These are phyloP conservation scores for Heliocybe sulcata DNA, from an alignment of 1,284 basidiomycete species.

Conservation along the genomic window DNA sequence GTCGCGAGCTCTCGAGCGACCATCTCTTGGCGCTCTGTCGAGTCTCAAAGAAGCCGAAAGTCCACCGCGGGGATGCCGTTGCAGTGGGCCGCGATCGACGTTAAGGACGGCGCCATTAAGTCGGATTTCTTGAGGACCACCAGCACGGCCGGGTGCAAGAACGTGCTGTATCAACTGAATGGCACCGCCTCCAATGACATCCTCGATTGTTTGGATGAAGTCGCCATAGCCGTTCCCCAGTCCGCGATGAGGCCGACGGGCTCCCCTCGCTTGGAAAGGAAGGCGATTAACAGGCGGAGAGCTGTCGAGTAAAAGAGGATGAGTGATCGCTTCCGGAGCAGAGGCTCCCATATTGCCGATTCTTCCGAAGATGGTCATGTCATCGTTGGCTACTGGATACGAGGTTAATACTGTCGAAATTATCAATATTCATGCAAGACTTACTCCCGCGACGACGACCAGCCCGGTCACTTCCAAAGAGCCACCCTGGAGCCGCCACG, in stretches of 20 bases:
- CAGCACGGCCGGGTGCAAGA: constrained; percentile 33
- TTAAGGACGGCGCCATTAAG: constrained; percentile 59
- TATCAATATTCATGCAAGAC: constrained; percentile 11
- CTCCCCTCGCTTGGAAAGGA: constrained; percentile 37
- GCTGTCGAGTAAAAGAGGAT: constrained; percentile 77
- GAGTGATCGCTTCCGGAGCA: constrained; percentile 62
- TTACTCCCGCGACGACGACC: constrained; percentile 47
- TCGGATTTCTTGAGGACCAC: constrained; percentile 58
- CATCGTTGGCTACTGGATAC: constrained; percentile 34
- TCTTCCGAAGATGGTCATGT: constrained; percentile 56
- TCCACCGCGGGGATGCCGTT: constrained; percentile 36
- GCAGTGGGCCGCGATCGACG: constrained; percentile 43
- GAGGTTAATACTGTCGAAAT: constrained; percentile 8
- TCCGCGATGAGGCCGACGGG: constrained; percentile 48
- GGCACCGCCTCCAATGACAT: constrained; percentile 76
- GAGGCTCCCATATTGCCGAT: constrained; percentile 39
- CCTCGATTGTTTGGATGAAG: constrained; percentile 75
- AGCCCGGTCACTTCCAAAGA: constrained; percentile 33
- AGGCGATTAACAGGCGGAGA: constrained; percentile 36
- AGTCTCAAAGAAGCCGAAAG: constrained; percentile 52
- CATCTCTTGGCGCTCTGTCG: constrained; percentile 48
- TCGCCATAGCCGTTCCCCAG: constrained; percentile 46
- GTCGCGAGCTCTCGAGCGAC: constrained; percentile 43
- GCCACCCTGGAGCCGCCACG: constrained; percentile 34
- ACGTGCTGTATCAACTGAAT: constrained; percentile 82